phyloP scores from a whole-genome alignment of 495 filamentous ascomycete genomes.

The Trichocladium uniseriatum region DNA sequence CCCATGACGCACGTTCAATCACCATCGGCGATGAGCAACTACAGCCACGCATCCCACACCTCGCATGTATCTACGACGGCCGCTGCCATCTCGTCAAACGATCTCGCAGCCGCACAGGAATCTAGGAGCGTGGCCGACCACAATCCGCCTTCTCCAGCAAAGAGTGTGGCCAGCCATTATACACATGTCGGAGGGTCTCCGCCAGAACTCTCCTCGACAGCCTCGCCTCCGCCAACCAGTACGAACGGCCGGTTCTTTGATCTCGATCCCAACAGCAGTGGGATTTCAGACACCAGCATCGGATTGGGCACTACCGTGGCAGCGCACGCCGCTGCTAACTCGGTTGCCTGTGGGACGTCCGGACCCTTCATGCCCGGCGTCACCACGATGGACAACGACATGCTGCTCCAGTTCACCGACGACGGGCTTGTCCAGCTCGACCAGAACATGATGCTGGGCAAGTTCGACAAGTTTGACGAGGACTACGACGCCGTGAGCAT shows the following conservation, averaged over 20 bases:
- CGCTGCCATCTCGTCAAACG: too few species aligned
- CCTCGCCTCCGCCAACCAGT: constrained; percentile 33
- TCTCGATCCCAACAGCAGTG: constrained; percentile 26
- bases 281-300: constrained; percentile 23
- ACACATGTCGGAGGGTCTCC: constrained; percentile 22
- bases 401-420: constrained; percentile 26
- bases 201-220: constrained; percentile 34
- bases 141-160: constrained; percentile 38
- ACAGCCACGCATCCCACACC: constrained; percentile 20
- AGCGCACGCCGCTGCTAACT: too few species aligned
- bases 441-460: constrained; percentile 29
- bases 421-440: constrained; percentile 30
- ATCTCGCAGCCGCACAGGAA: too few species aligned
- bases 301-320: constrained; percentile 27
- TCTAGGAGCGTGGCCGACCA: background rate
- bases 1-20: constrained; percentile 18
- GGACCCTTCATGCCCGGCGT: too few species aligned
- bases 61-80: background rate
- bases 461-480: constrained; percentile 29
- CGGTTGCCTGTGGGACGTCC: too few species aligned
- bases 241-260: constrained; percentile 34
- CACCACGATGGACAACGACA: constrained; percentile 5
- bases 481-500: constrained; percentile 32
- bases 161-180: constrained; percentile 29
- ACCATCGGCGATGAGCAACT: constrained; percentile 27